phyloP scores from a whole-genome alignment of 2,329 filamentous ascomycete genomes.

The Alternaria ethzedia region DNA sequence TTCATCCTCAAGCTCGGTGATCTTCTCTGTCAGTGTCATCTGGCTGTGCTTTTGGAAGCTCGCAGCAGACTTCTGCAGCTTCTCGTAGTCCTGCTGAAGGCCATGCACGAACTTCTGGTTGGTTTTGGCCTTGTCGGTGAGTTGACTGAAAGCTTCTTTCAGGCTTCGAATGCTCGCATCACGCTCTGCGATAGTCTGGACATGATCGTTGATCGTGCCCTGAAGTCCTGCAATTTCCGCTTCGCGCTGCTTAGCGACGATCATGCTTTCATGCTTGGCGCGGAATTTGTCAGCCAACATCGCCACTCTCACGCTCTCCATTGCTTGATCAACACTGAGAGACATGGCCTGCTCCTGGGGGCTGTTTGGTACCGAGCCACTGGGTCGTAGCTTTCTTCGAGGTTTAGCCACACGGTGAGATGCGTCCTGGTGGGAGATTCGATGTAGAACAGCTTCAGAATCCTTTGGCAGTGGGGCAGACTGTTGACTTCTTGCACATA shows the following conservation, averaged over 20 bases:
- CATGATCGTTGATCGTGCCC: conserved; percentile 9
- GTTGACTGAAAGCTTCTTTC: background rate
- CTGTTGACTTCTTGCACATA: background rate
- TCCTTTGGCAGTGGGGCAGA: background rate
- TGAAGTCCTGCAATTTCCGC: conserved; percentile 16
- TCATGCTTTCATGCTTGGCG: conserved; percentile 9
- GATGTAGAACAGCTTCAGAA: background rate
- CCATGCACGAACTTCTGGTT: conserved; percentile 36
- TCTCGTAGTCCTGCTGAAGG: conserved; percentile 37
- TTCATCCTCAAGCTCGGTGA: conserved; percentile 29
- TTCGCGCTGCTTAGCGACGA: conserved; percentile 2
- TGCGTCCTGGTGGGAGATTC: background rate
- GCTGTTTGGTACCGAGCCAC: background rate
- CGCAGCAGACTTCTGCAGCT: conserved; percentile 17
- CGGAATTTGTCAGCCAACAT: conserved; percentile 18
- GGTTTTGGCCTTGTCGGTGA: conserved; percentile 23
- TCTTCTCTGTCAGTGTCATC: conserved; percentile 18
- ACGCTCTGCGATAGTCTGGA: conserved; percentile 12
- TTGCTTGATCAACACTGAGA: conserved; percentile 6
- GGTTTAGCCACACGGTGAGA: conserved; percentile 15
- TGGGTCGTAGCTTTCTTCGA: conserved; percentile 8
- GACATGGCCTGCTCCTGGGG: background rate
- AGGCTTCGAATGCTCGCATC: conserved; percentile 10
- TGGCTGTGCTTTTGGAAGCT: conserved; percentile 20
- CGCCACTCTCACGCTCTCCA: conserved; percentile 14